A percentile compares a stretch with the other conserved stretches of the same genome.
These are phyloP conservation scores for Medakamo hakoo DNA, from an alignment of 139 green algal genomes.

Conservation along the genomic window DNA sequence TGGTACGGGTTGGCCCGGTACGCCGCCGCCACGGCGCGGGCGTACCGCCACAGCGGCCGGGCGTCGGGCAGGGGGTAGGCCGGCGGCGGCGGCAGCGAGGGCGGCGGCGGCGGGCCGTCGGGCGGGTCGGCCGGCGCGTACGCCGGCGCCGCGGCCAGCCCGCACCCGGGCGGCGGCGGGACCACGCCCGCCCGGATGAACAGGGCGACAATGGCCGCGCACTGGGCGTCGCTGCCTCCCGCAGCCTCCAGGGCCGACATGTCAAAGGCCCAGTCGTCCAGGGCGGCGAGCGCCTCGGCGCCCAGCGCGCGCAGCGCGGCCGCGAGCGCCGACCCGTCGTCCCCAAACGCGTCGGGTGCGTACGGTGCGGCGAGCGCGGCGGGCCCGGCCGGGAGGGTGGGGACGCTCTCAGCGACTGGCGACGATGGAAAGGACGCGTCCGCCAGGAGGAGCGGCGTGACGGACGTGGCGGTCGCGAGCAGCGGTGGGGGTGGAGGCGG, in stretches of 20 bases:
- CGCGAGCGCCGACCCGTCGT: no score
- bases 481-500: not conserved
- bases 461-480: not conserved
- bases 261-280: constrained; percentile 33
- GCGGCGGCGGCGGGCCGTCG: no score
- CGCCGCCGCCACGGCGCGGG: constrained; percentile 9
- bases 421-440: no score
- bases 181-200: not conserved
- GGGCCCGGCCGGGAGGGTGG: no score
- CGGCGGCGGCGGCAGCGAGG: no score
- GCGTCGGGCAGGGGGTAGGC: constrained; percentile 13
- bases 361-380: no score
- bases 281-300: not conserved
- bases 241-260: constrained; percentile 5
- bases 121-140: not conserved
- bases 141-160: not conserved
- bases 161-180: no score
- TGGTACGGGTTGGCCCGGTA: constrained; percentile 39
- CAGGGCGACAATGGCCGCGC: not conserved
- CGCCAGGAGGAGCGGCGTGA: no score
- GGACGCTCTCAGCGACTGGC: no score
- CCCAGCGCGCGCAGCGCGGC: no score
- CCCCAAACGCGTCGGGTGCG: no score
- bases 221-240: not conserved
- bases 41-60: constrained; percentile 21